Conservation (phyloP, 495 filamentous ascomycete genomes). For the Hypoxylon perforatum region DNA sequence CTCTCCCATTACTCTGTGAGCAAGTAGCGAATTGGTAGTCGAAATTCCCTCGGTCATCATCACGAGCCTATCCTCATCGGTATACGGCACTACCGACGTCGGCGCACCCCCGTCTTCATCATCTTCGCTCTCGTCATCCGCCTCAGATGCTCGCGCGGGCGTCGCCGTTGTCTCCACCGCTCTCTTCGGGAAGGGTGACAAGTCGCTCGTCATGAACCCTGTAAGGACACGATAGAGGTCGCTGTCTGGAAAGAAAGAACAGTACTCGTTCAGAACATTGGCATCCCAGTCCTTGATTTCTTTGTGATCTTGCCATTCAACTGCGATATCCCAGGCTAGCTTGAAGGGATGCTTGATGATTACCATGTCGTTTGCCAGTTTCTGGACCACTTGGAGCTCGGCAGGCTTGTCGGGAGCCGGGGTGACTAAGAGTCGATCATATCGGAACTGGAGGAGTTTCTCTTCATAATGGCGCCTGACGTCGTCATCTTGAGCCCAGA, state of each 20-base stretch:
- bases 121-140: slow-evolving; percentile 59
- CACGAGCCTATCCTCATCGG: slow-evolving; percentile 76
- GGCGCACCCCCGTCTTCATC: slow-evolving; percentile 62
- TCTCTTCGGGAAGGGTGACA: slow-evolving; percentile 80
- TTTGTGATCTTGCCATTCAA: slow-evolving; percentile 89
- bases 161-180: slow-evolving; percentile 20
- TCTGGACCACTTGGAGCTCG: slow-evolving; percentile 76
- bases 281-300: slow-evolving; percentile 77
- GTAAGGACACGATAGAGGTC: slow-evolving; percentile 83
- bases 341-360: slow-evolving; percentile 93
- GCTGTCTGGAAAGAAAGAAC: slow-evolving; percentile 82
- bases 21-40: slow-evolving; percentile 78
- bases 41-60: slow-evolving; percentile 87
- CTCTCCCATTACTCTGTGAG: slow-evolving; percentile 84
- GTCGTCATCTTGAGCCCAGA: slow-evolving; percentile 91
- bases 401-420: slow-evolving; percentile 70
- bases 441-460: slow-evolving; percentile 83
- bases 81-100: slow-evolving; percentile 62
- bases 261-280: slow-evolving; percentile 79
- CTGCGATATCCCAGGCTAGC: slow-evolving; percentile 86
- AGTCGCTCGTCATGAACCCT: slow-evolving; percentile 81
- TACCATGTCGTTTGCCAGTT: slow-evolving; percentile 87
- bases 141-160: slow-evolving; percentile 22
- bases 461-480: slow-evolving; percentile 87
- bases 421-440: slow-evolving; percentile 77